Percentiles rank a stretch among this genome's conserved stretches.
Evolutionary conservation across 768 basidiomycete species (phyloP).

Genomic region (Russula griseocarnosa): DNA sequence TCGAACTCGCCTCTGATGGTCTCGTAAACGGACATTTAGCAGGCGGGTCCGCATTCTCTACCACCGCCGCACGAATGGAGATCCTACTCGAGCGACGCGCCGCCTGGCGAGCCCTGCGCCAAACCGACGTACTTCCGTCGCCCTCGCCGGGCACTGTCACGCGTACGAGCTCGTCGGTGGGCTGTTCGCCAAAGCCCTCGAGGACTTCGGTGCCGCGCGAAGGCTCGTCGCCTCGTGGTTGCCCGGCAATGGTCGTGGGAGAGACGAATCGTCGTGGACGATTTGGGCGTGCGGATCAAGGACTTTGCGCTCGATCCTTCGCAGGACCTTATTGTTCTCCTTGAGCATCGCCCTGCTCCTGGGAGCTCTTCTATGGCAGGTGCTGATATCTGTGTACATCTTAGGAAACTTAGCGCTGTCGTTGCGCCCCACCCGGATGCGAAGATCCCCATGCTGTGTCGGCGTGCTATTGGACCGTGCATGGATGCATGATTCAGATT

Average conservation of each 20-base stretch:
- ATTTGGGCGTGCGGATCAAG: slow-evolving; percentile 42
- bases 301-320: slow-evolving; percentile 67
- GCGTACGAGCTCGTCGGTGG: slow-evolving; percentile 64
- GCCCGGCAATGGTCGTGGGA: slow-evolving; percentile 26
- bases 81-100: slow-evolving; percentile 37
- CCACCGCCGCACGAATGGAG: slow-evolving; percentile 35
- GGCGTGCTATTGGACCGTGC: slow-evolving; percentile 31
- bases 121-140: slow-evolving; percentile 30
- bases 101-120: slow-evolving; percentile 38
- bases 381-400: slow-evolving; percentile 37
- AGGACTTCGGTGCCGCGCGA: slow-evolving; percentile 26
- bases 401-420: slow-evolving; percentile 41
- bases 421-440: slow-evolving; percentile 43
- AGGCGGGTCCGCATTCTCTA: background rate
- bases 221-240: slow-evolving; percentile 32
- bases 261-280: slow-evolving; percentile 31
- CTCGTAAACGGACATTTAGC: slow-evolving; percentile 31
- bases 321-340: slow-evolving; percentile 53
- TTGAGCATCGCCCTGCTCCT: slow-evolving; percentile 29
- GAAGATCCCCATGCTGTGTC: slow-evolving; percentile 30
- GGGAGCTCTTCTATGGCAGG: slow-evolving; percentile 1
- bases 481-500: slow-evolving; percentile 45
- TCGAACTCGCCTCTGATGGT: slow-evolving; percentile 36
- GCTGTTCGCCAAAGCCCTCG: slow-evolving; percentile 40
- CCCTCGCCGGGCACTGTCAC: slow-evolving; percentile 39